Percentiles rank a stretch among this genome's conserved stretches.
Evolutionary conservation across 1,139 yeast genomes (phyloP).

Genomic region (Wickerhamiella pararugosa): DNA sequence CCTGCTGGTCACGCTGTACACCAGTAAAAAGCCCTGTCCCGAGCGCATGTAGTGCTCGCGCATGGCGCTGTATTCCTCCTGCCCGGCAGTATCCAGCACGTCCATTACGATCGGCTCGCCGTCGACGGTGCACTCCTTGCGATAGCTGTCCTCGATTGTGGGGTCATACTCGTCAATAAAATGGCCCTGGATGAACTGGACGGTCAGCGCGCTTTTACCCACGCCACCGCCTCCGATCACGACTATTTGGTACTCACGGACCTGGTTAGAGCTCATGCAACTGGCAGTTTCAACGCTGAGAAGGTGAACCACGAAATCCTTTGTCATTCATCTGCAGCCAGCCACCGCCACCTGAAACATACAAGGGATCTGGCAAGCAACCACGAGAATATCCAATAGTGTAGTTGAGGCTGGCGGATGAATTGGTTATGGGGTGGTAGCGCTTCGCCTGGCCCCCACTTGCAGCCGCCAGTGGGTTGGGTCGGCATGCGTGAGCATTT

Average conservation of each 20-base stretch:
- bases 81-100: conserved; percentile 95
- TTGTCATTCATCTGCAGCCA: too few species aligned
- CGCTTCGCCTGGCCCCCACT: background rate
- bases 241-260: conserved; percentile 52
- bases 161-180: conserved; percentile 96
- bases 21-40: conserved; percentile 82
- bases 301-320: too few species aligned
- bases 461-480: background rate
- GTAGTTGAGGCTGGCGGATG: too few species aligned
- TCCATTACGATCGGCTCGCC: conserved; percentile 86
- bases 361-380: too few species aligned
- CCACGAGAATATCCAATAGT: too few species aligned
- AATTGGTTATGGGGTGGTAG: too few species aligned
- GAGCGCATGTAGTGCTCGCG: conserved; percentile 86
- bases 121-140: conserved; percentile 84
- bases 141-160: conserved; percentile 90
- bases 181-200: conserved; percentile 72
- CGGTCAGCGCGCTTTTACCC: conserved; percentile 87
- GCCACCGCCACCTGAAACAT: too few species aligned
- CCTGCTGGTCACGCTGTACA: conserved; percentile 79
- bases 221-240: conserved; percentile 98
- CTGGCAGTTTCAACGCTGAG: background rate
- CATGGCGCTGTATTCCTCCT: conserved; percentile 93
- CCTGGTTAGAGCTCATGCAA: conserved; percentile 6
- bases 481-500: background rate